Evolutionary conservation across 2,329 filamentous ascomycete genomes (phyloP), one percentile per base, ranked within the genome.

Genomic region (Diplocarpon rosae): DNA sequence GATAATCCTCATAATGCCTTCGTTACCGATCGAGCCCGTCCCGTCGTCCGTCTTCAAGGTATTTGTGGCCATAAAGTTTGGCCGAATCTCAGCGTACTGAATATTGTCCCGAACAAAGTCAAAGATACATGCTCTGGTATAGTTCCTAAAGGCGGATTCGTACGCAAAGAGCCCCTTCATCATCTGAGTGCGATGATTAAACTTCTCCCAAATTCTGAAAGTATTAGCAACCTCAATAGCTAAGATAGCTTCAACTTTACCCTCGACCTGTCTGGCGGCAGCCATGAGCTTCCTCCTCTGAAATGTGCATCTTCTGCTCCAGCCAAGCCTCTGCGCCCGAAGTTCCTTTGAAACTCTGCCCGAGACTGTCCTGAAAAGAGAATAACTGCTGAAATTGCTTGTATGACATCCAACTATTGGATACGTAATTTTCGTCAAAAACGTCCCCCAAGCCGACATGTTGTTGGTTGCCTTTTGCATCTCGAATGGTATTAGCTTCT

Each of bases 101-200:
- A 85, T 78, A 35, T 75, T 75, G 56, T 85, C 79, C 5, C 66
- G 56, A 16, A 77, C 71, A 59, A 85, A 78, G 48, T 77, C 73
- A 46, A 78, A 65, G 10, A 84, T 73, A 15, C 75, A 76, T 2
- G 65, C 59, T 9, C 66, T 64, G 2, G 79, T 81, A 53, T 85
- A 85, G 59, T 63, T 66, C 37, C 67, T 65, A 56, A 78, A 84
- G 3, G 78, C 77, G 3, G 66, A 69, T 56, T 77, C 71, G 53
- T 84, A 84, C 57, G 80, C 81, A 55, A 84, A 72, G 0, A 85
- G 66, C 0, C 81, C 81, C 57, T 85, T 85, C 71, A 85, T 83
- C 66, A 81, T 80, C 39, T 78, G 71, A 3, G 81, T 85, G 3
- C 79, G 71, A 39, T 73, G 71, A 51, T 84, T 83, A 61, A 87